Percentiles rank a stretch among this genome's conserved stretches.
phyloP scores from a whole-genome alignment of 345 rosid species.

The Eucalyptus melliodora region DNA sequence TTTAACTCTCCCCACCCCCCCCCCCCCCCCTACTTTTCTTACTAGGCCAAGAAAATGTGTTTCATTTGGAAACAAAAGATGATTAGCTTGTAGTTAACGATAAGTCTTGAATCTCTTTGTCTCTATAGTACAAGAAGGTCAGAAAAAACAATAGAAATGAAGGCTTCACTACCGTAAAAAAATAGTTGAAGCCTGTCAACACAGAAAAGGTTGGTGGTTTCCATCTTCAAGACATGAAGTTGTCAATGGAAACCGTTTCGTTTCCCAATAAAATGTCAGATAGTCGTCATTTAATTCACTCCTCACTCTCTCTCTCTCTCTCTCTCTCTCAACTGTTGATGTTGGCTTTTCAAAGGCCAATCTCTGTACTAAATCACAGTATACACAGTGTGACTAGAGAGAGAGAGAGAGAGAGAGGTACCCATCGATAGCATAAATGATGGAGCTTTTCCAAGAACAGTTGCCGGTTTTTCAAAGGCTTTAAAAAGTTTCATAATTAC shows the following conservation, averaged over 20 bases:
- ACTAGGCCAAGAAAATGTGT: background rate
- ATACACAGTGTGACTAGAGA: background rate
- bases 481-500: background rate
- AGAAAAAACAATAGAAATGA: background rate
- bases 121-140: background rate
- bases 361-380: background rate
- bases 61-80: background rate
- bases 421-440: background rate
- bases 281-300: background rate
- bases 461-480: background rate
- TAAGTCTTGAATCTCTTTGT: background rate
- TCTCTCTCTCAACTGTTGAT: background rate
- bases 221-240: background rate
- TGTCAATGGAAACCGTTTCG: background rate
- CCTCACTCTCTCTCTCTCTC: background rate
- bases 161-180: background rate
- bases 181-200: background rate
- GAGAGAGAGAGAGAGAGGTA: background rate
- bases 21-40: background rate
- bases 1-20: background rate
- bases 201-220: background rate
- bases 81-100: background rate
- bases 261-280: background rate
- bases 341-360: conserved; percentile 3
- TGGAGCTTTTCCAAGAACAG: background rate